These are phyloP conservation scores for Skeletonema tropicum DNA, from an alignment of 108 stramenopile species.

Conservation along the genomic window DNA sequence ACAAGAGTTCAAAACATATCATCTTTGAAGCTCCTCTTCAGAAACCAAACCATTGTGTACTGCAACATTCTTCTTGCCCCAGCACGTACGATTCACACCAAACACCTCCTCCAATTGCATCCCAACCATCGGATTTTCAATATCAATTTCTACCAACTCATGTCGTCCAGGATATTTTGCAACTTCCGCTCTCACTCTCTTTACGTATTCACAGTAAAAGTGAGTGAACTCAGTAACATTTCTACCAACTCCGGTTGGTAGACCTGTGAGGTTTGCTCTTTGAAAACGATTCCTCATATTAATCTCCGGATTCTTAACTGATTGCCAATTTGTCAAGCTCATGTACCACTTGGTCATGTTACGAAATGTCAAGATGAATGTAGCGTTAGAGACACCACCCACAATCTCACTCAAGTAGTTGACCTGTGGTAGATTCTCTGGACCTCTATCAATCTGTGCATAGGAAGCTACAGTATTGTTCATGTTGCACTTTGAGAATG, in stretches of 20 bases:
- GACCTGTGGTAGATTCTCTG: neutral
- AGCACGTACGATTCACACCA: slow-evolving; percentile 7
- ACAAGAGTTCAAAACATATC: too few species aligned
- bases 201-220: neutral
- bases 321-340: neutral
- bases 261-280: neutral
- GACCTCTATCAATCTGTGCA: neutral
- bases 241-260: neutral
- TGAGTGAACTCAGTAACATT: neutral
- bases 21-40: neutral
- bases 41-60: neutral
- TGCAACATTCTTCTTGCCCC: slow-evolving; percentile 4
- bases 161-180: neutral
- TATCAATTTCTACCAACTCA: slow-evolving; percentile 12
- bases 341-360: neutral
- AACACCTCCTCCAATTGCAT: slow-evolving; percentile 15
- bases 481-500: neutral
- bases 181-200: neutral
- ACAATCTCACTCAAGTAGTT: neutral
- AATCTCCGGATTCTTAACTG: neutral
- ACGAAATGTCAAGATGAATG: neutral
- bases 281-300: neutral
- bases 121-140: slow-evolving; percentile 11
- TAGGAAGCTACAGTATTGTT: neutral
- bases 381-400: neutral